phyloP scores from a whole-genome alignment of 1,139 yeast genomes.

The Kurtzmaniella quercitrusa region DNA sequence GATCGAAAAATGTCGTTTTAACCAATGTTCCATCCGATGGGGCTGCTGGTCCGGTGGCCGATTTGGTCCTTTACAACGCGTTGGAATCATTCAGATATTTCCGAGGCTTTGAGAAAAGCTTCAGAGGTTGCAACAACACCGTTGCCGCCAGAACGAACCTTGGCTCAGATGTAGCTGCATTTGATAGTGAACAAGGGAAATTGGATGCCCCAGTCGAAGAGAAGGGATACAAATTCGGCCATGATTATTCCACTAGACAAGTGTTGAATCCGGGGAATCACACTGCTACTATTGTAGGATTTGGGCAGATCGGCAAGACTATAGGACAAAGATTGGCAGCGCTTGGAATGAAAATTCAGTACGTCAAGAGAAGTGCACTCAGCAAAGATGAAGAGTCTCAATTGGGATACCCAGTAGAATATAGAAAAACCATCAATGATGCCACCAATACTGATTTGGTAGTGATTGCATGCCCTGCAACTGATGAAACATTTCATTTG shows the following conservation, averaged over 20 bases:
- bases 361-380: slow-evolving; percentile 54
- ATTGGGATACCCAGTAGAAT: slow-evolving; percentile 45
- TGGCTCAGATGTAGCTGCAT: slow-evolving; percentile 22
- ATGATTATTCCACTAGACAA: slow-evolving; percentile 30
- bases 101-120: slow-evolving; percentile 41
- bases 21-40: slow-evolving; percentile 64
- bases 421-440: slow-evolving; percentile 34
- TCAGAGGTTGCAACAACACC: slow-evolving; percentile 38
- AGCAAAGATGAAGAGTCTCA: slow-evolving; percentile 27
- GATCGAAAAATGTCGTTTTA: slow-evolving; percentile 44
- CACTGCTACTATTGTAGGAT: slow-evolving; percentile 66
- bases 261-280: slow-evolving; percentile 53
- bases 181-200: slow-evolving; percentile 33
- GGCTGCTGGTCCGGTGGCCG: slow-evolving; percentile 74
- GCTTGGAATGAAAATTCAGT: slow-evolving; percentile 66
- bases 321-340: slow-evolving; percentile 53
- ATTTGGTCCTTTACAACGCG: slow-evolving; percentile 58
- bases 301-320: slow-evolving; percentile 71
- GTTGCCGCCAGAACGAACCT: slow-evolving; percentile 35
- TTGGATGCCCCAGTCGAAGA: slow-evolving; percentile 17
- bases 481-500: slow-evolving; percentile 53
- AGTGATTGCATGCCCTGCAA: slow-evolving; percentile 66
- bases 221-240: slow-evolving; percentile 46
- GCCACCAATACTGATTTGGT: slow-evolving; percentile 50
- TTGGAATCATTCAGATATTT: slow-evolving; percentile 62